Conservation (phyloP, 2,329 filamentous ascomycete species). For the Zymoseptoria passerinii region DNA sequence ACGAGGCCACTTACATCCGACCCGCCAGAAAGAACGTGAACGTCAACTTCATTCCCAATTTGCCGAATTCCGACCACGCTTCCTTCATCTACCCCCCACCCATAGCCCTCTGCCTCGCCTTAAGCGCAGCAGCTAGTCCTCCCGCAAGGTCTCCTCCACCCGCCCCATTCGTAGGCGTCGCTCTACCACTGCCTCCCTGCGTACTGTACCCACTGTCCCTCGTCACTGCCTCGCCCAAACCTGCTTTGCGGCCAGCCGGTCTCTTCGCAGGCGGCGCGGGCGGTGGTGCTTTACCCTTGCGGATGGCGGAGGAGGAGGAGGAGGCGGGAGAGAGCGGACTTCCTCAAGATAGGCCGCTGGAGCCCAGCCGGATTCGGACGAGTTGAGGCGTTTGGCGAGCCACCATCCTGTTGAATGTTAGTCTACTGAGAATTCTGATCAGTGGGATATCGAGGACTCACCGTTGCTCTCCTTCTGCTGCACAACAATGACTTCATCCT, state of each 20-base stretch:
- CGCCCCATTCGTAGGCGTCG: slow-evolving; percentile 28
- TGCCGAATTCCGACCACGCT: too few species aligned
- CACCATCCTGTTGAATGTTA: slow-evolving; percentile 68
- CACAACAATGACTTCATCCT: slow-evolving; percentile 77
- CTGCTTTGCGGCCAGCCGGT: slow-evolving; percentile 63
- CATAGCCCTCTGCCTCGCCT: slow-evolving; percentile 44
- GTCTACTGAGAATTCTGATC: too few species aligned
- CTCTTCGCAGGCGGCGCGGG: slow-evolving; percentile 75
- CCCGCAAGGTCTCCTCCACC: slow-evolving; percentile 39
- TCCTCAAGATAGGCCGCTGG: slow-evolving; percentile 93
- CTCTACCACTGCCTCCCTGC: slow-evolving; percentile 20
- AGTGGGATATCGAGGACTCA: too few species aligned
- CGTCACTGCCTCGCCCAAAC: slow-evolving; percentile 53
- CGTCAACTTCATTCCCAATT: not conserved
- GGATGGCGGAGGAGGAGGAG: slow-evolving; percentile 47
- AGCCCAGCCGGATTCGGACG: slow-evolving; percentile 77
- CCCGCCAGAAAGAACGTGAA: not conserved
- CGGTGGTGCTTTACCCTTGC: slow-evolving; percentile 47
- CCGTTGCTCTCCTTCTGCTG: slow-evolving; percentile 94
- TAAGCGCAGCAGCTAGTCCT: slow-evolving; percentile 43
- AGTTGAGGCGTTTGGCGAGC: slow-evolving; percentile 68
- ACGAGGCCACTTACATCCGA: not conserved
- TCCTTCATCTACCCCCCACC: too few species aligned
- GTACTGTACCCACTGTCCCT: slow-evolving; percentile 53
- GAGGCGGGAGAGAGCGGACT: slow-evolving; percentile 48